phyloP scores from a whole-genome alignment of 768 basidiomycete species.

The Lentinula aciculospora region DNA sequence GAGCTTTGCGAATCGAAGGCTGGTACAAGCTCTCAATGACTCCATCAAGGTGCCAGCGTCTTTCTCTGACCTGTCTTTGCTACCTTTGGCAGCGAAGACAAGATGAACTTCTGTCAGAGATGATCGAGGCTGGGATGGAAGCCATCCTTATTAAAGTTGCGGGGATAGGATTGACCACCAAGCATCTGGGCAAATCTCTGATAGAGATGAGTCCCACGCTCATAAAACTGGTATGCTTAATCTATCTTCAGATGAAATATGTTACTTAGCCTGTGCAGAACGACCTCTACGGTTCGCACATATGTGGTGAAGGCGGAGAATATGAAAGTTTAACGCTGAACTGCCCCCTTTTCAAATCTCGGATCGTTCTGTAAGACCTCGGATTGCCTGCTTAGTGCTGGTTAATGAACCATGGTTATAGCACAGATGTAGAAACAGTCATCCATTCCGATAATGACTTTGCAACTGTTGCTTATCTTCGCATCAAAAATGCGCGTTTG shows the following conservation, averaged over 20 bases:
- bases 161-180: conserved; percentile 77
- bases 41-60: conserved; percentile 62
- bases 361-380: conserved; percentile 62
- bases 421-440: conserved; percentile 62
- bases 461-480: conserved; percentile 87
- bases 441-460: conserved; percentile 78
- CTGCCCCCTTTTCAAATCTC: conserved; percentile 79
- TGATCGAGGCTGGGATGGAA: conserved; percentile 75
- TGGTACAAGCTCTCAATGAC: background rate
- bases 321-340: conserved; percentile 93
- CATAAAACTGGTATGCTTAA: conserved; percentile 49
- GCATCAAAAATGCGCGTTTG: conserved; percentile 66
- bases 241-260: background rate
- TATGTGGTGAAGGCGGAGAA: conserved; percentile 98
- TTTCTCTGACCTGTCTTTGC: conserved; percentile 72
- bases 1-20: conserved; percentile 20
- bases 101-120: conserved; percentile 75
- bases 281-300: conserved; percentile 77
- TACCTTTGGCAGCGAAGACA: conserved; percentile 97
- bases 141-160: conserved; percentile 93
- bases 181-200: conserved; percentile 77
- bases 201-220: conserved; percentile 71
- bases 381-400: background rate
- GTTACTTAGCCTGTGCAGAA: conserved; percentile 42
- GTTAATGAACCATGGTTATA: conserved; percentile 18